These are phyloP conservation scores for Hanseniaspora taiwanica DNA, from an alignment of 805 yeast genomes.

Conservation along the genomic window DNA sequence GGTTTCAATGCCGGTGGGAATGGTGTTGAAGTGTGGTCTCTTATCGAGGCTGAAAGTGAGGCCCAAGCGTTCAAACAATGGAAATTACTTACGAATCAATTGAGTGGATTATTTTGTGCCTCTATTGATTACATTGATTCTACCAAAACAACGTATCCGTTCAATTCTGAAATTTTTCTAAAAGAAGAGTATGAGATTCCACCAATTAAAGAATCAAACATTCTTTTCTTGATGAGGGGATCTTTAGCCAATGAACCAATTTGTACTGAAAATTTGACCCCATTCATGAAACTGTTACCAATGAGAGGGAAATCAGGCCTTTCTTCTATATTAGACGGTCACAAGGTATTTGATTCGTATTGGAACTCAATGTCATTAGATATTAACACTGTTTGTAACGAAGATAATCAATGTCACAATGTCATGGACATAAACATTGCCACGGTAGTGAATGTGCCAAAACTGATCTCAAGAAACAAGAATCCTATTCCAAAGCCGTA, in stretches of 20 bases:
- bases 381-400: conserved; percentile 40
- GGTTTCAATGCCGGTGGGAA: conserved; percentile 80
- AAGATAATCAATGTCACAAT: conserved; percentile 29
- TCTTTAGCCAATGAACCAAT: conserved; percentile 90
- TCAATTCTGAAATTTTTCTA: conserved; percentile 23
- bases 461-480: conserved; percentile 44
- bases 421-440: conserved; percentile 55
- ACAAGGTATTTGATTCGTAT: conserved; percentile 73
- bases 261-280: conserved; percentile 93
- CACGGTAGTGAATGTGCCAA: conserved; percentile 57
- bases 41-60: conserved; percentile 48
- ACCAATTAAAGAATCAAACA: conserved; percentile 21
- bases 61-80: conserved; percentile 50
- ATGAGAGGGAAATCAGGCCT: conserved; percentile 87
- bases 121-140: conserved; percentile 80
- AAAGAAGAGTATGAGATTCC: conserved; percentile 14
- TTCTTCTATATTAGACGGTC: conserved; percentile 77
- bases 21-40: conserved; percentile 90
- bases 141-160: conserved; percentile 61
- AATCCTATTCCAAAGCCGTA: conserved; percentile 75
- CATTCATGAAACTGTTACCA: conserved; percentile 79
- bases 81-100: conserved; percentile 55
- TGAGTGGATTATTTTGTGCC: conserved; percentile 92
- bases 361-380: conserved; percentile 95
- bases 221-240: conserved; percentile 55